Evolutionary conservation across 441 rosid genomes (phyloP), one percentile per base, ranked within the genome.

Genomic region (Adansonia gregorii): DNA sequence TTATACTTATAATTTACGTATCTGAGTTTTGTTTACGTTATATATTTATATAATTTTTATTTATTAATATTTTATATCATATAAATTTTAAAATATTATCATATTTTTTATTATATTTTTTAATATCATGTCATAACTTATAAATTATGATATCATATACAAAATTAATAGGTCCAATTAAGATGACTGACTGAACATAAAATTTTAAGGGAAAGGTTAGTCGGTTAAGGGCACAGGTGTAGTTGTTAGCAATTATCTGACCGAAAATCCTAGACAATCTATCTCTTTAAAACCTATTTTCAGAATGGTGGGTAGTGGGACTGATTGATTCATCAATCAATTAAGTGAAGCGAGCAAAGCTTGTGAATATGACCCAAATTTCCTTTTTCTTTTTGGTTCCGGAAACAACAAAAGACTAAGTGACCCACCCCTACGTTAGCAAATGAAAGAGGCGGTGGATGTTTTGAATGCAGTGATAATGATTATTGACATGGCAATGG

Each of bases 361-460:
- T 19, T 55, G 45, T 75, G 79, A 61, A 63, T 49, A 45, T 35
- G 72, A 68, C 56, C 39, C 56, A 45, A 12, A 2, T 66, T 66
- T 3, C 4, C 19, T 17, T 45, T 45, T 31, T 64, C 11, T 20
- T 12, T 22, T 19, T 41, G 67, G 41, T 22, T 58, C 78, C 66
- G 79, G 27, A 14, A 74, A 64, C 31, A 2, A 68, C 22, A 48
- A 48, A 64, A 67, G 76, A 35, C 56, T 67, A 66, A 68, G 72
- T 79, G 83, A 75, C 83, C 86, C 80, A 78, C 82, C 74, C 49
- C 65, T 51, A 14, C 59, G 78, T 67, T 11, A 5, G 73, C 48
- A 46, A 39, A 15, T 6, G 45, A 11, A 11, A 22, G 22, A 17
- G 54, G 48, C 3, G 81, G 60, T 60, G 58, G 67, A 68, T 14